Percentiles rank a stretch among this genome's conserved stretches.
Evolutionary conservation across 495 filamentous ascomycete species (phyloP).

Genomic region (Penicillium waksmanii): DNA sequence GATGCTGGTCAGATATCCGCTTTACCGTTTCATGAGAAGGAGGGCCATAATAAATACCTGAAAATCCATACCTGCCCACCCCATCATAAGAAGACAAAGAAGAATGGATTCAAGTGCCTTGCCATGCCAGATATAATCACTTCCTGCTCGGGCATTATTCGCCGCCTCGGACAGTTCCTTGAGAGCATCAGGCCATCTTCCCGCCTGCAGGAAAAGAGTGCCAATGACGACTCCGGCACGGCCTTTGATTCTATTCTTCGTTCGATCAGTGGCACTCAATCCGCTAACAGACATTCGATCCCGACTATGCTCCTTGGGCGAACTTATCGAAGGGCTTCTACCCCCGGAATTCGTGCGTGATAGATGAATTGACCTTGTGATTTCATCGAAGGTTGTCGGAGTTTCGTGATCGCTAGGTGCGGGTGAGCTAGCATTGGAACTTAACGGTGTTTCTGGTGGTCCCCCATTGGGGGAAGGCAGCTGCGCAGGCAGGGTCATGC

Average conservation of each 20-base stretch:
- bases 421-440: slow-evolving; percentile 48
- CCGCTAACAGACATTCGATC: slow-evolving; percentile 84
- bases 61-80: slow-evolving; percentile 86
- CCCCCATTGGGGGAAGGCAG: slow-evolving; percentile 54
- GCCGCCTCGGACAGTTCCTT: slow-evolving; percentile 83
- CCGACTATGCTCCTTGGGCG: slow-evolving; percentile 59
- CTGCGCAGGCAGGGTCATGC: slow-evolving; percentile 82
- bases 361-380: slow-evolving; percentile 55
- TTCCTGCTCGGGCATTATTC: slow-evolving; percentile 73
- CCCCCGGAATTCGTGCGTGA: slow-evolving; percentile 40
- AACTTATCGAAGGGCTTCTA: slow-evolving; percentile 39
- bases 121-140: slow-evolving; percentile 95
- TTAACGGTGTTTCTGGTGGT: slow-evolving; percentile 56
- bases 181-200: slow-evolving; percentile 86
- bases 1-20: neutral
- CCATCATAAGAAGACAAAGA: slow-evolving; percentile 79
- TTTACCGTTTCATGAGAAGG: neutral
- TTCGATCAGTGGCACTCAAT: slow-evolving; percentile 79
- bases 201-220: slow-evolving; percentile 83
- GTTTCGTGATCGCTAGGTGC: slow-evolving; percentile 55
- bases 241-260: slow-evolving; percentile 80
- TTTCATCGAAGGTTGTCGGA: slow-evolving; percentile 74
- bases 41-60: slow-evolving; percentile 54
- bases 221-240: slow-evolving; percentile 81
- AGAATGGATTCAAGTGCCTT: slow-evolving; percentile 90